Percentiles rank a stretch among this genome's conserved stretches.
These are phyloP conservation scores for Aeschynomene evenia DNA, from an alignment of 306 rosid genomes.

Conservation along the genomic window DNA sequence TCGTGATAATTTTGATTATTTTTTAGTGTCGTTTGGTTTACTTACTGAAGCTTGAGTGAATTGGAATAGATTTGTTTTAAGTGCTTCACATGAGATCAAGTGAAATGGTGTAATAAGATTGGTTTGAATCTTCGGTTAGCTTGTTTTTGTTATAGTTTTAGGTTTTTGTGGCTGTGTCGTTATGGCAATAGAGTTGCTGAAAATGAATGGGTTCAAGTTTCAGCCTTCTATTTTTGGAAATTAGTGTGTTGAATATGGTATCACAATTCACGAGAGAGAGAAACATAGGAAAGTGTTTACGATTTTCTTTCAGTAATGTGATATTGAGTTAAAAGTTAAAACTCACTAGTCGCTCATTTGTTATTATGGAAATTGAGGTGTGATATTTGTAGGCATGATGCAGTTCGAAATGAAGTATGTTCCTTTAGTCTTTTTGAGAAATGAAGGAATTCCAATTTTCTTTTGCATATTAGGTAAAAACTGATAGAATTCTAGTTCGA, in stretches of 20 bases:
- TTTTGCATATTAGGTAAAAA: conserved; percentile 8
- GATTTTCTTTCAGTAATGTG: not conserved
- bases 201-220: not conserved
- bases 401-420: not conserved
- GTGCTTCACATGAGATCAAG: not conserved
- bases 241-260: not conserved
- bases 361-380: not conserved
- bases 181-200: not conserved
- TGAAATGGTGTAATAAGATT: not conserved
- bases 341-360: not conserved
- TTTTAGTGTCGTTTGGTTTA: not conserved
- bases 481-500: not conserved
- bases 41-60: not conserved
- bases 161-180: not conserved
- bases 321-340: not conserved
- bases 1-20: not conserved
- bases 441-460: not conserved
- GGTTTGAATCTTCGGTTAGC: not conserved
- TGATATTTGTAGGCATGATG: not conserved
- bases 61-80: not conserved
- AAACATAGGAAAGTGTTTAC: not conserved
- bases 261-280: not conserved
- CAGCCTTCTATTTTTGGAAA: not conserved
- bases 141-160: not conserved
- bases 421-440: not conserved